Base-by-base conservation (phyloP, 805 yeast species). In the Ogataea kodamae region DNA sequence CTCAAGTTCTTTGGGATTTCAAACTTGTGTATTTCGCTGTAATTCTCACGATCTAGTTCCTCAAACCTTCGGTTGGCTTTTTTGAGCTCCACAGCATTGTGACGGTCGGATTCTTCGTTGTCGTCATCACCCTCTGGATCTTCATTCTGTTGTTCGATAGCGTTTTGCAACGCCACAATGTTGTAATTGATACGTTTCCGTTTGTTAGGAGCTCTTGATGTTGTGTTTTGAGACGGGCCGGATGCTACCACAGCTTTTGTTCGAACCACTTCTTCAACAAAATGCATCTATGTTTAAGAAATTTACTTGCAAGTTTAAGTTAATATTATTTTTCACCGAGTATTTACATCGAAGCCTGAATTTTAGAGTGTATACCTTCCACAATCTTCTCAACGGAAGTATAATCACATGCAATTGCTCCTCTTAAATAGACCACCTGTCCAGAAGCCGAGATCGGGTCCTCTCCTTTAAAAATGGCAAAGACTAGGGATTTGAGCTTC, bases 11-110 rank as follows among this genome's bases (percentile, higher is more conserved):
- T 65, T 1, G 72, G 72, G 10, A 68, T 45, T 14, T 68, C 74
- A 13, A 65, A 50, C 28, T 57, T 54, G 10, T 40, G 26, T 15
- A 44, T 40, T 17, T 67, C 72, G 43, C 58, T 66, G 42, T 65
- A 68, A 39, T 68, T 67, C 48, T 68, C 74, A 17, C 62, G 45
- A 35, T 64, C 67, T 13, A 68, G 46, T 38, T 68, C 72, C 2
- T 54, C 59, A 32, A 66, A 62, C 28, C 74, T 44, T 38, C 62
- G 64, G 10, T 49, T 47, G 1, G 66, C 61, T 29, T 57, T 58
- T 42, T 58, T 61, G 42, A 58, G 54, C 30, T 61, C 69, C 7
- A 46, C 35, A 2, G 51, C 48, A 28, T 18, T 51, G 31, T 33
- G 52, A 26, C 40, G 40, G 19, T 40, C 45, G 25, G 55, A 62